Evolutionary conservation across 2,329 filamentous ascomycete species (phyloP).

Genomic region (Venturia asperata): DNA sequence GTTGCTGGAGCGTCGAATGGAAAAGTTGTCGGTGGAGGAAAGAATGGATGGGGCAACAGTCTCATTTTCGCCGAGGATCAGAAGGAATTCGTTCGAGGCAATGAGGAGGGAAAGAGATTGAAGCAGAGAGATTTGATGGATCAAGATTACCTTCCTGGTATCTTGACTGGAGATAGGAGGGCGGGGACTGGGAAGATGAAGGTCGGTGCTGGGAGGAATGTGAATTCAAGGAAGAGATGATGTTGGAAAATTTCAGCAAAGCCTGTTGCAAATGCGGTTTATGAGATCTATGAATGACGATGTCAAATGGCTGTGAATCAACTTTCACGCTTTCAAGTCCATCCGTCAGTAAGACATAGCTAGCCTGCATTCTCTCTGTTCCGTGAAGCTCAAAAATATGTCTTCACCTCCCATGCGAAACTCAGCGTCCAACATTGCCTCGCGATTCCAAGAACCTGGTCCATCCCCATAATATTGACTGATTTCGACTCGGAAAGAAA

Average conservation of each 20-base stretch:
- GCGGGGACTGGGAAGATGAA: constrained; percentile 60
- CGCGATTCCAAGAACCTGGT: too few species aligned
- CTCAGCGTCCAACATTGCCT: too few species aligned
- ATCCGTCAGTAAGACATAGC: too few species aligned
- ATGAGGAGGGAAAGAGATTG: constrained; percentile 56
- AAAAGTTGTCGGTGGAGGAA: constrained; percentile 65
- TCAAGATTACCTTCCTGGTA: constrained; percentile 79
- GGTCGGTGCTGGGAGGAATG: constrained; percentile 76
- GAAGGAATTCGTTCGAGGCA: constrained; percentile 72
- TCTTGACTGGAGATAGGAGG: constrained; percentile 64
- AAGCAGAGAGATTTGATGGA: constrained; percentile 86
- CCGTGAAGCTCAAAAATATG: too few species aligned
- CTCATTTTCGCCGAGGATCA: constrained; percentile 90
- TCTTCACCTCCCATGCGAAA: too few species aligned
- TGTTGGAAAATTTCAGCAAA: background rate
- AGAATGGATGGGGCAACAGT: constrained; percentile 77
- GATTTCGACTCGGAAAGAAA: too few species aligned
- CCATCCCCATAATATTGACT: too few species aligned
- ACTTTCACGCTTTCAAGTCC: background rate
- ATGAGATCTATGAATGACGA: background rate
- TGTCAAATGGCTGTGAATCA: background rate
- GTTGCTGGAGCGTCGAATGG: constrained; percentile 73
- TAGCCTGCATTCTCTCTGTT: too few species aligned
- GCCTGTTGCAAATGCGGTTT: background rate
- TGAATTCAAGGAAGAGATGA: constrained; percentile 67